Evolutionary conservation across 768 basidiomycete genomes (phyloP).

Genomic region (Lentinula aciculospora): DNA sequence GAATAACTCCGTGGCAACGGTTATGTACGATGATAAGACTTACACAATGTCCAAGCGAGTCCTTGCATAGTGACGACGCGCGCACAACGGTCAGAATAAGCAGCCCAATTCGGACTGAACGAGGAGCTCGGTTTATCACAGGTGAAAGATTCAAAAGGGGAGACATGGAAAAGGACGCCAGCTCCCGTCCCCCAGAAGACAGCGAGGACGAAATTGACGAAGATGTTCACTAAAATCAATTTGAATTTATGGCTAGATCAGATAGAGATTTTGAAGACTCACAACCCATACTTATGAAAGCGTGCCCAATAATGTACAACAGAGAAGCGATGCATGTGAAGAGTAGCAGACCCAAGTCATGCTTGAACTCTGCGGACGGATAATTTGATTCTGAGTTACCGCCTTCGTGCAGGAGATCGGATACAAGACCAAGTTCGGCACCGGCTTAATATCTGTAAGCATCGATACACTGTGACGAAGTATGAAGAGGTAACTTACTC

Average conservation of each 20-base stretch:
- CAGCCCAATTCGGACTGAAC: conserved; percentile 20
- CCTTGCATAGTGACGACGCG: conserved; percentile 22
- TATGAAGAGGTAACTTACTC: conserved; percentile 14
- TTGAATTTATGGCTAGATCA: neutral
- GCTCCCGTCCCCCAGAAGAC: conserved; percentile 28
- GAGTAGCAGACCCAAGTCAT: conserved; percentile 23
- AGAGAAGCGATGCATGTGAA: conserved; percentile 20
- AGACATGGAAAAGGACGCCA: conserved; percentile 21
- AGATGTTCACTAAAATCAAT: conserved; percentile 16
- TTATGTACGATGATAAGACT: conserved; percentile 8
- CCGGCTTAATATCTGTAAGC: conserved; percentile 9
- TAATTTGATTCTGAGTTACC: conserved; percentile 21
- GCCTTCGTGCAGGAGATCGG: conserved; percentile 23
- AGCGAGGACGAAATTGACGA: conserved; percentile 21
- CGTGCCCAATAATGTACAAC: conserved; percentile 19
- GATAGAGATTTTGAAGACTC: conserved; percentile 8
- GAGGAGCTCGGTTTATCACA: conserved; percentile 13
- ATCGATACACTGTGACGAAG: neutral
- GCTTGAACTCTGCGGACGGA: conserved; percentile 22
- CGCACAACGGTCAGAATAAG: conserved; percentile 19
- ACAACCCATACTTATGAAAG: conserved; percentile 19
- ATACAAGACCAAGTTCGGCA: conserved; percentile 24
- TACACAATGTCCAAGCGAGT: conserved; percentile 25
- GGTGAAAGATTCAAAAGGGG: conserved; percentile 20
- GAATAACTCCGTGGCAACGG: too few relatives aligned